Evolutionary conservation across 768 basidiomycete species (phyloP).

Genomic region (Rhodotorula diobovata): DNA sequence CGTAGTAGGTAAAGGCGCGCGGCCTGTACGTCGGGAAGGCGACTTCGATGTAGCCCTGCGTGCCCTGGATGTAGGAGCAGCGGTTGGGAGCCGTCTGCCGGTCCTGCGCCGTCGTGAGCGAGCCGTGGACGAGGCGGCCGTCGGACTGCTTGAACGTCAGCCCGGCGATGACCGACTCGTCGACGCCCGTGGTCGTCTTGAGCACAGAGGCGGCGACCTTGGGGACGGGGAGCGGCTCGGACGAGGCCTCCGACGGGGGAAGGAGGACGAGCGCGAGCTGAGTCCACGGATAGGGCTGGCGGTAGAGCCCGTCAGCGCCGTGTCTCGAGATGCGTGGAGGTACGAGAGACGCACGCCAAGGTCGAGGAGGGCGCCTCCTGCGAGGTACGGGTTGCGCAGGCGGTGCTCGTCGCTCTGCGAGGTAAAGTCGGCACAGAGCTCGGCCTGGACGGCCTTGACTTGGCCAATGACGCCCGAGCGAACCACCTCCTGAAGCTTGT

Average conservation of each 20-base stretch:
- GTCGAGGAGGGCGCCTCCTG: slow-evolving; percentile 47
- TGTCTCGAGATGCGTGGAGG: neutral
- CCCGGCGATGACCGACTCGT: slow-evolving; percentile 18
- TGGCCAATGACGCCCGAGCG: slow-evolving; percentile 45
- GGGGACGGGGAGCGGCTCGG: slow-evolving; percentile 2
- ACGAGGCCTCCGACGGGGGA: neutral
- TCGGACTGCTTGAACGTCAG: slow-evolving; percentile 24
- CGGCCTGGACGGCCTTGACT: slow-evolving; percentile 42
- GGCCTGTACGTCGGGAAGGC: slow-evolving; percentile 33
- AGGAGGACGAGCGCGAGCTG: slow-evolving; percentile 36
- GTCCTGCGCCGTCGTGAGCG: slow-evolving; percentile 16
- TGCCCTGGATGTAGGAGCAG: slow-evolving; percentile 17
- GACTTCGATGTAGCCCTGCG: slow-evolving; percentile 25
- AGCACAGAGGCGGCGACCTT: slow-evolving; percentile 14
- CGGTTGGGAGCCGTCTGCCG: slow-evolving; percentile 7
- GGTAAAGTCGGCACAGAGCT: slow-evolving; percentile 44
- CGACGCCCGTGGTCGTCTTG: slow-evolving; percentile 28
- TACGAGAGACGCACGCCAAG: slow-evolving; percentile 37
- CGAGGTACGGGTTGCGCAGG: slow-evolving; percentile 44
- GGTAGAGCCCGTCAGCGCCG: slow-evolving; percentile 5
- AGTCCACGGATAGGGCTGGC: slow-evolving; percentile 43
- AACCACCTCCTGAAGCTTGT: slow-evolving; percentile 44
- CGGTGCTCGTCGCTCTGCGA: slow-evolving; percentile 42
- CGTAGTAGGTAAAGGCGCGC: neutral
- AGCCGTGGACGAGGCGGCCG: slow-evolving; percentile 28